These are phyloP conservation scores for Hypomontagnella monticulosa DNA, from an alignment of 495 filamentous ascomycete genomes.

Conservation along the genomic window DNA sequence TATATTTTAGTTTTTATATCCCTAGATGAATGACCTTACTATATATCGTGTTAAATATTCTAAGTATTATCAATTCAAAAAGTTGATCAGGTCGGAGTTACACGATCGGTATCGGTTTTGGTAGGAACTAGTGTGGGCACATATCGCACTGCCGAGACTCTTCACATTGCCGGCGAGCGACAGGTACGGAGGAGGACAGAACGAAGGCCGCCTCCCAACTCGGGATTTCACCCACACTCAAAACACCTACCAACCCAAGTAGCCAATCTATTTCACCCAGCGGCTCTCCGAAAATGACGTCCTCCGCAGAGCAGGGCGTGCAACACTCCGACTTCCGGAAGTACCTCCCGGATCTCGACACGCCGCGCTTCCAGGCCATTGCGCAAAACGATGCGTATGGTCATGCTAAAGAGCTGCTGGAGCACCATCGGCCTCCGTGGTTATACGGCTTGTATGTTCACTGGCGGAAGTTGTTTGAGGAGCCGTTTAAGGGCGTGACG, in stretches of 20 bases:
- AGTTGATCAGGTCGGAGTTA: too few relatives aligned
- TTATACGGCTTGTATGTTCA: slow-evolving; percentile 71
- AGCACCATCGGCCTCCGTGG: slow-evolving; percentile 70
- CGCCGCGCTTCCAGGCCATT: slow-evolving; percentile 69
- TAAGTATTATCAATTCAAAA: neutral
- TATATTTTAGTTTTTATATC: too few relatives aligned
- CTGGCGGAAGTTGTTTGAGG: slow-evolving; percentile 70
- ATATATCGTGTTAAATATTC: neutral
- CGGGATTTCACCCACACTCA: too few relatives aligned
- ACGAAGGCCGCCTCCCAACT: too few relatives aligned
- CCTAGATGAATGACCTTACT: too few relatives aligned
- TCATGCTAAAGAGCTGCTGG: slow-evolving; percentile 70
- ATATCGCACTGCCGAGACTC: neutral
- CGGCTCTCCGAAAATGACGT: slow-evolving; percentile 30
- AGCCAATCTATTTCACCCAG: too few relatives aligned
- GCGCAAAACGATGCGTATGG: slow-evolving; percentile 70
- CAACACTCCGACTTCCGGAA: slow-evolving; percentile 58
- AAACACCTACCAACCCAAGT: too few relatives aligned
- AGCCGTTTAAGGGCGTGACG: slow-evolving; percentile 78
- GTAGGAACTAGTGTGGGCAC: neutral
- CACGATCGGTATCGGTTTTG: neutral
- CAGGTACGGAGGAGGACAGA: neutral
- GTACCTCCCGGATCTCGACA: slow-evolving; percentile 69
- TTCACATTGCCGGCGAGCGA: neutral
- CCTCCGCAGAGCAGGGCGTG: slow-evolving; percentile 19